These are phyloP conservation scores for Fusarium sp. DNA, from an alignment of 2,329 filamentous ascomycete genomes.

Conservation along the genomic window DNA sequence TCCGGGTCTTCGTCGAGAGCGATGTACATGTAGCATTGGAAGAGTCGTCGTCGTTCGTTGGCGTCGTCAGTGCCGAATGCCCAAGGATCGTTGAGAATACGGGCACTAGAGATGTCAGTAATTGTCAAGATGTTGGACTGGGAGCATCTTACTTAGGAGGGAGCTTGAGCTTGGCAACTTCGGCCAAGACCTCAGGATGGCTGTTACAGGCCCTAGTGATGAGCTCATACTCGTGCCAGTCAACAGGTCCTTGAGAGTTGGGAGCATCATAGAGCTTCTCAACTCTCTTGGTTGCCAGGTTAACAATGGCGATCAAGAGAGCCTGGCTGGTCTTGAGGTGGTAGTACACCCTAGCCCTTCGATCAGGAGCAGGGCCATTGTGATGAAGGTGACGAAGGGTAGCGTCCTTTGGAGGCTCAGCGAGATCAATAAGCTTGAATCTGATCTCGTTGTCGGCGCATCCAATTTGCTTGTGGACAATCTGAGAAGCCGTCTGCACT, in stretches of 20 bases:
- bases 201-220: conserved; percentile 7
- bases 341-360: conserved; percentile 18
- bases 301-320: conserved; percentile 16
- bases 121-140: not conserved
- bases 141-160: conserved; percentile 9
- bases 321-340: conserved; percentile 13
- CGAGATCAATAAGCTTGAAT: conserved; percentile 21
- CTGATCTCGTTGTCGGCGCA: not conserved
- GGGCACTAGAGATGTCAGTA: not conserved
- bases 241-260: conserved; percentile 18
- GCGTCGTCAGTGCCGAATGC: conserved; percentile 14
- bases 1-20: conserved; percentile 22
- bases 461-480: not conserved
- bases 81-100: conserved; percentile 18
- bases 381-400: conserved; percentile 12
- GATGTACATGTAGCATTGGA: conserved; percentile 36
- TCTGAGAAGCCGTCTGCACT: conserved; percentile 3
- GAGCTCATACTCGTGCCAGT: conserved; percentile 21
- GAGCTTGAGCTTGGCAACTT: conserved; percentile 30
- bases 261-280: conserved; percentile 9
- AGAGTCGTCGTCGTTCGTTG: conserved; percentile 18
- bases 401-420: conserved; percentile 11
- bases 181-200: conserved; percentile 25
- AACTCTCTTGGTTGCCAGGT: conserved; percentile 1
- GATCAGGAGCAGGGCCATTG: conserved; percentile 7